Percentiles rank a stretch among this genome's conserved stretches.
phyloP scores from a whole-genome alignment of 78 protist genomes.

The Emiliania huxleyi region DNA sequence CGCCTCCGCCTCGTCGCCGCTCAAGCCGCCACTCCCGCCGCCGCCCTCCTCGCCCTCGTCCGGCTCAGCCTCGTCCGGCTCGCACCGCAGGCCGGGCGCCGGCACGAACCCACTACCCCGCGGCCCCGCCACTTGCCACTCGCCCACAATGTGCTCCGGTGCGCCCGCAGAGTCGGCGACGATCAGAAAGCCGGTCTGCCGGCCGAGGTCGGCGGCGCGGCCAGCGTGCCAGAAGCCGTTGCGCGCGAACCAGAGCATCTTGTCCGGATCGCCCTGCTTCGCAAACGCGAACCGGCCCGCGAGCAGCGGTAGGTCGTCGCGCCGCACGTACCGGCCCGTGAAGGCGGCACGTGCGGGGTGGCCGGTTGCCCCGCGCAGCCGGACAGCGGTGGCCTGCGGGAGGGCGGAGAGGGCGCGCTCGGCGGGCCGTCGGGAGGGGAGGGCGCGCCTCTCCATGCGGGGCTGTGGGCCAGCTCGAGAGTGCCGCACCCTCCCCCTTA shows the following conservation, averaged over 20 bases:
- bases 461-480: no score
- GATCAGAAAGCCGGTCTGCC: background rate
- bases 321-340: background rate
- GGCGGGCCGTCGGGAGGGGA: no score
- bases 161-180: background rate
- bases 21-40: background rate
- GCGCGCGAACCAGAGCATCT: background rate
- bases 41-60: background rate
- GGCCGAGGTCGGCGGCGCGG: background rate
- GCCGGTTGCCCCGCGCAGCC: background rate
- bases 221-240: conserved; percentile 6
- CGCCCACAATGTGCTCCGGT: background rate
- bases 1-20: background rate
- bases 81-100: background rate
- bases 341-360: background rate
- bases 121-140: background rate
- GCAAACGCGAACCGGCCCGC: background rate
- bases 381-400: background rate
- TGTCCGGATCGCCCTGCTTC: background rate
- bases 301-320: background rate
- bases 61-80: background rate
- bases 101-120: background rate
- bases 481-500: no score
- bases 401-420: background rate
- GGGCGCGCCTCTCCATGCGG: no score